These are phyloP conservation scores for Fraxinus velutina DNA, from an alignment of 305 asterid genomes.

Conservation along the genomic window DNA sequence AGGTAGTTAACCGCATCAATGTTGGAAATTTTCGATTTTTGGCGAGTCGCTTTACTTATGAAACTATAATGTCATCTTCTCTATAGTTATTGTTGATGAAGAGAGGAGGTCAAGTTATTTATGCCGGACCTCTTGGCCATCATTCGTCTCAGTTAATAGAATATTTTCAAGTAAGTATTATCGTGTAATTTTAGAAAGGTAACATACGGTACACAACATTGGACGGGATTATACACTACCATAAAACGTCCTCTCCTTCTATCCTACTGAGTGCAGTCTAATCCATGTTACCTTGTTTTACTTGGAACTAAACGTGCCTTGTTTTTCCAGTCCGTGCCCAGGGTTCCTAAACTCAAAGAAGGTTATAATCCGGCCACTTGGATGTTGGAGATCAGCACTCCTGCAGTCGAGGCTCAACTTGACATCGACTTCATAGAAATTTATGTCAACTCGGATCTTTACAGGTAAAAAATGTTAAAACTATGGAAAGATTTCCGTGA, in stretches of 20 bases:
- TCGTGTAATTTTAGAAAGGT: background rate
- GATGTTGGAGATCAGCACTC: conserved; percentile 46
- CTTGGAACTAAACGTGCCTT: background rate
- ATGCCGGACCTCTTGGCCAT: conserved; percentile 40
- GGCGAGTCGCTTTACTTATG: background rate
- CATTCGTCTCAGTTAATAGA: conserved; percentile 27
- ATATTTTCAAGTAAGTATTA: conserved; percentile 36
- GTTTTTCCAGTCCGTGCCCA: conserved; percentile 28
- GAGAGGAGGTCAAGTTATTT: conserved; percentile 47
- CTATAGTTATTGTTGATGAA: conserved; percentile 40
- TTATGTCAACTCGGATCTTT: conserved; percentile 33
- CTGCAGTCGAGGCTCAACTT: conserved; percentile 38
- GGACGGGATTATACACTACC: background rate
- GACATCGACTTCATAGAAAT: conserved; percentile 40
- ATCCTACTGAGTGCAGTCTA: background rate
- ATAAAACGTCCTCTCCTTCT: background rate
- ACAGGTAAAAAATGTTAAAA: conserved; percentile 13
- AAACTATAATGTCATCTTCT: background rate
- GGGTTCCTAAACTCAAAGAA: conserved; percentile 37
- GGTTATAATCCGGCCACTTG: conserved; percentile 53
- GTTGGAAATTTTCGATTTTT: background rate
- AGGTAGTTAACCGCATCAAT: conserved; percentile 24
- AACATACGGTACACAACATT: background rate
- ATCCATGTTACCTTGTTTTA: background rate
- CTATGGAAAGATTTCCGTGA: background rate